Base-by-base conservation (phyloP, 352 stramenopile genomes). In the Phytophthora palmivora region DNA sequence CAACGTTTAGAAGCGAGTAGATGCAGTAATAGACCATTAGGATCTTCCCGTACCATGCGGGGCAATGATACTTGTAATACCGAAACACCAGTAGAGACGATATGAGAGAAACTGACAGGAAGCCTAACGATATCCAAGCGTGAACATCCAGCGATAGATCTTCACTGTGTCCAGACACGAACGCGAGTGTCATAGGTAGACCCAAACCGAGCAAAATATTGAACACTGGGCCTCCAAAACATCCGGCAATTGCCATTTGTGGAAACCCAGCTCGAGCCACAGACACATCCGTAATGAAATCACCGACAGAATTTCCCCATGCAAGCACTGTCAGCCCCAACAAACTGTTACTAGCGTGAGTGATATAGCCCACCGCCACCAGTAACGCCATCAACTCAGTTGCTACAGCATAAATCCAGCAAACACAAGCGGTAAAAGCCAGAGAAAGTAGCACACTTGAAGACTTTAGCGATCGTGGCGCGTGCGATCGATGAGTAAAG, bases 351-450 rank as follows among this genome's bases (percentile, higher is more conserved):
- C 82, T 88, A 8, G 78, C 76, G 28, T 87, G 82, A 14, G 85
- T 94, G 51, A 94, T 92, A 21, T 79, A 74, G 11, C 87, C 87
- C 26, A 92, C 70, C 0, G 87, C 79, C 28, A 92, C 73, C 9
- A 97, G 69, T 21, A 96, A 55, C 11, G 80, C 84, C 53, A 98
- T 84, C 1, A 97, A 56, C 46, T 98, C 91, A 32, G 79, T 89
- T 4, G 92, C 91, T 32, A 98, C 74, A 2, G 85, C 72, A 68
- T 97, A 98, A 63, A 98, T 97, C 94, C 92, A 98, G 42, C 84
- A 84, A 12, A 97, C 88, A 58, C 88, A 97, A 14, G 94, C 87
- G 10, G 80, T 62, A 22, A 97, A 92, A 5, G 79, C 85, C 18
- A 97, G 61, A 7, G 71, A 58, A 34, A 95, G 74, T 45, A 94